phyloP scores from a whole-genome alignment of 257 asterid species.

The Nicotiana noctiflora region DNA sequence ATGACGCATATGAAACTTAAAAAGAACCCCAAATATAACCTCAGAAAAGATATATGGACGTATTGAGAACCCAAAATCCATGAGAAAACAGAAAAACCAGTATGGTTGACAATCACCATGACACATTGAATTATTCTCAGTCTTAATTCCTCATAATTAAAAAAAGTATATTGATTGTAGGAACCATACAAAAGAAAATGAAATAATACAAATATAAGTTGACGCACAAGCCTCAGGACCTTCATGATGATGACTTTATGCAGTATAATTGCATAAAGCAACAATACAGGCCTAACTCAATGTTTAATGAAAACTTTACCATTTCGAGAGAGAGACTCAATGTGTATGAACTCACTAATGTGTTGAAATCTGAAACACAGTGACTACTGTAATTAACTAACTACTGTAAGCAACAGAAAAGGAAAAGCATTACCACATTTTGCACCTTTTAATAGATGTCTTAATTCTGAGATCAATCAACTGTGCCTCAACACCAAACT shows the following conservation, averaged over 20 bases:
- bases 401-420: constrained; percentile 1
- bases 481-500: not conserved
- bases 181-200: not conserved
- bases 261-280: not conserved
- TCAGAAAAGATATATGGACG: not conserved
- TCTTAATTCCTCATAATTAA: not conserved
- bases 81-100: not conserved
- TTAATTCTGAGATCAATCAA: not conserved
- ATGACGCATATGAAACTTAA: not conserved
- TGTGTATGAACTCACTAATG: too few relatives aligned
- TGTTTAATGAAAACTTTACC: too few relatives aligned
- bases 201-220: not conserved
- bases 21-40: not conserved
- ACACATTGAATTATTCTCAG: not conserved
- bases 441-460: not conserved
- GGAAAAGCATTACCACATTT: not conserved
- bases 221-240: not conserved
- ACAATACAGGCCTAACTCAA: not conserved
- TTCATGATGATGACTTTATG: not conserved
- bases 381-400: not conserved
- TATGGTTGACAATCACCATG: not conserved
- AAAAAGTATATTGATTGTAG: not conserved
- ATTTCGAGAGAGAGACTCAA: too few relatives aligned
- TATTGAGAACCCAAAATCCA: not conserved
- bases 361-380: too few relatives aligned